Evolutionary conservation across 495 filamentous ascomycete species (phyloP), one percentile per base, ranked within the genome.

Genomic region (Penicillium ochrochloron): DNA sequence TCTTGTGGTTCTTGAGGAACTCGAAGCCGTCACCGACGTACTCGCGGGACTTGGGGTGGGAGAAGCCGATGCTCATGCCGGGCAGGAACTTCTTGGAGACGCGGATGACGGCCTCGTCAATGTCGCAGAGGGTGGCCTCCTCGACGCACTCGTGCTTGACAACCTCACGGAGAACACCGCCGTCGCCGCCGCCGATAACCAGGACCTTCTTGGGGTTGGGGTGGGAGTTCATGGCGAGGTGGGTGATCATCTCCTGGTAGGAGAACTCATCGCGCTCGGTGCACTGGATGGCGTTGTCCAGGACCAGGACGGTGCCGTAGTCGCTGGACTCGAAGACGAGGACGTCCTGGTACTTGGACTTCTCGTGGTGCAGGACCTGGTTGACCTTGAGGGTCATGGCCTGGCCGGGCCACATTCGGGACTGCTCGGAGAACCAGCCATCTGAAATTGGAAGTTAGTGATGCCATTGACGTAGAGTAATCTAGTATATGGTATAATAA

Each of bases 221-320:
- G 86, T 98, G 95, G 27, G 95, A 92, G 86, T 96, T 96, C 91
- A 99, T 94, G 80, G 92, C 95, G 58, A 98, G 86, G 81, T 99
- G 93, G 62, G 95, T 92, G 82, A 99, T 99, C 95, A 99, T 99
- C 87, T 99, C 96, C 83, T 99, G 96, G 88, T 98, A 98, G 63
- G 92, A 89, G 85, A 98, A 98, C 84, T 99, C 96, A 75, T 99
- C 96, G 46, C 93, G 86, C 87, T 98, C 95, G 61, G 95, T 97
- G 84, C 89, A 93, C 81, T 98, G 95, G 78, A 99, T 97, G 76
- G 97, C 95, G 74, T 97, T 97, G 85, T 99, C 95, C 42, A 99
- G 86, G 50, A 99, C 94, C n/a, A 99, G 87, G 56, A 98, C 94
- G 69, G 88, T 96, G 72, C 95, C 95, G 78, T 98, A 92, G 86